These are phyloP conservation scores for Talaromyces ruber DNA, from an alignment of 495 filamentous ascomycete species.

Conservation along the genomic window DNA sequence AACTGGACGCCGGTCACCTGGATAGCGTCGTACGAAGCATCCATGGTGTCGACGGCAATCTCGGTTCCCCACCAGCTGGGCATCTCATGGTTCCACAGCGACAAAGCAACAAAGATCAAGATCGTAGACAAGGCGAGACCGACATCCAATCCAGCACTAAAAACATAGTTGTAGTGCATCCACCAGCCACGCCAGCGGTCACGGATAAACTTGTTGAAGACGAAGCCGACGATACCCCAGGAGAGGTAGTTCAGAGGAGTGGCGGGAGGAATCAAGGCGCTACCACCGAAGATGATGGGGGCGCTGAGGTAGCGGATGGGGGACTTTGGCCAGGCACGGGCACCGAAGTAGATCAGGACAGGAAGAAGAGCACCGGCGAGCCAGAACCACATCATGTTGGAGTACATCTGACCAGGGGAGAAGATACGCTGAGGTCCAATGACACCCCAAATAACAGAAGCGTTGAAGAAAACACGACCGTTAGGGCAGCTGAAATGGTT, in stretches of 20 bases:
- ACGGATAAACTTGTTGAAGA: constrained; percentile 60
- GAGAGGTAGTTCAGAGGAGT: constrained; percentile 46
- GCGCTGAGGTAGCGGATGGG: constrained; percentile 34
- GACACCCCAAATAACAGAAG: constrained; percentile 46
- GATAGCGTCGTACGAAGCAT: constrained; percentile 30
- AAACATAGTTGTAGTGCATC: constrained; percentile 72
- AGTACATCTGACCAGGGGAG: constrained; percentile 38
- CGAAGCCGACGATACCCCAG: constrained; percentile 59
- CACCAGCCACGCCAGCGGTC: constrained; percentile 61
- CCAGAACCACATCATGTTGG: constrained; percentile 39
- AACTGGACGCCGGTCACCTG: constrained; percentile 44
- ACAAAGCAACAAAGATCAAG: constrained; percentile 62
- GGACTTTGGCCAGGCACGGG: constrained; percentile 33
- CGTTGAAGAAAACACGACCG: constrained; percentile 52
- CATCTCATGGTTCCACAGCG: constrained; percentile 39
- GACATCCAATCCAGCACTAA: constrained; percentile 62
- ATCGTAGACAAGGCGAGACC: constrained; percentile 59
- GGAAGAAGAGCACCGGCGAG: constrained; percentile 40
- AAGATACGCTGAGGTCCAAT: constrained; percentile 46
- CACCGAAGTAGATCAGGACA: constrained; percentile 34
- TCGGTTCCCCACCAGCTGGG: constrained; percentile 62
- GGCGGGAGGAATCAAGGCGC: constrained; percentile 39
- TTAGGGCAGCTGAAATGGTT: constrained; percentile 53
- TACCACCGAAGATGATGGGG: constrained; percentile 40
- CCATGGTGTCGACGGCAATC: constrained; percentile 35